Conservation (phyloP, 106 monocot species). For the Dendrobium catenatum region DNA sequence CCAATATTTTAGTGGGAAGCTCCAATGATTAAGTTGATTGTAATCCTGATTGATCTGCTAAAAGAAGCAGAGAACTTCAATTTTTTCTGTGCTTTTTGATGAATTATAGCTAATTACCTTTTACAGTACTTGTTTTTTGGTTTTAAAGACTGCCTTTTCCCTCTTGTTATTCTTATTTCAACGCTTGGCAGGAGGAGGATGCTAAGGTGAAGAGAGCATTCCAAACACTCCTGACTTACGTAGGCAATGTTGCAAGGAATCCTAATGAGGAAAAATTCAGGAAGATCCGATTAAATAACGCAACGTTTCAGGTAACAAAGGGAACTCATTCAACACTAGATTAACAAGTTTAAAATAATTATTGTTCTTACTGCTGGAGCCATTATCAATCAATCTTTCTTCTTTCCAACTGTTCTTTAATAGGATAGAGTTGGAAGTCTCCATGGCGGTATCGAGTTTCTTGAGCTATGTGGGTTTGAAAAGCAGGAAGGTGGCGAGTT, state of each 20-base stretch:
- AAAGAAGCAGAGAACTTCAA: background rate
- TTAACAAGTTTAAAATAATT: background rate
- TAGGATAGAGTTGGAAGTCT: constrained; percentile 83
- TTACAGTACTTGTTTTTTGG: background rate
- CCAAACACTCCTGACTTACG: constrained; percentile 82
- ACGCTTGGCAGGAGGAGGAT: constrained; percentile 66
- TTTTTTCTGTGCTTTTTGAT: background rate
- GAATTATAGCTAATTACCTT: background rate
- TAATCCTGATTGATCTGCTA: background rate
- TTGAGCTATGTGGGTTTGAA: constrained; percentile 82
- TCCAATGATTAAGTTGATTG: background rate
- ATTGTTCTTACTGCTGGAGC: background rate
- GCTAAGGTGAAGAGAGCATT: constrained; percentile 96
- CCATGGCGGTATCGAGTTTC: constrained; percentile 71
- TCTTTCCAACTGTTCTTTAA: constrained; percentile 4
- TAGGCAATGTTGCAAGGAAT: constrained; percentile 69
- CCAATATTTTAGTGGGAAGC: background rate
- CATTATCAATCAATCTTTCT: background rate
- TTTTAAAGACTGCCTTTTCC: background rate
- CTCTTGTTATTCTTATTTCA: background rate
- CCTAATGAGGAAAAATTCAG: constrained; percentile 89
- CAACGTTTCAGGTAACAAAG: constrained; percentile 58
- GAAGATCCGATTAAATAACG: constrained; percentile 66
- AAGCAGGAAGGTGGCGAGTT: constrained; percentile 60
- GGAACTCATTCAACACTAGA: background rate